Evolutionary conservation across 108 stramenopile genomes (phyloP).

Genomic region (Bacterosira constricta): DNA sequence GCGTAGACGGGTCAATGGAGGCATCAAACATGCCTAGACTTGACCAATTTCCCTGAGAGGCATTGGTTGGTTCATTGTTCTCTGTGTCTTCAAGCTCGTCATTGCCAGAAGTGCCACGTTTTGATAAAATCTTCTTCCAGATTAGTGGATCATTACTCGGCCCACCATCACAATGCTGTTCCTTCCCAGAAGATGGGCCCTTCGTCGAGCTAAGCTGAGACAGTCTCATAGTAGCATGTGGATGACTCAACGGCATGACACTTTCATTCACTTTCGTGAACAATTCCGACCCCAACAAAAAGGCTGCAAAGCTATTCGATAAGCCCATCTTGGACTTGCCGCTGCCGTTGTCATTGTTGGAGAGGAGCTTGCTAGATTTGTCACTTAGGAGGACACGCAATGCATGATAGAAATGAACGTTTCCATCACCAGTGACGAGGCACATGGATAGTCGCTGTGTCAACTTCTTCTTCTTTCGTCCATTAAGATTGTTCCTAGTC

Average conservation of each 20-base stretch:
- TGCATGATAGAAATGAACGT: conserved; percentile 43
- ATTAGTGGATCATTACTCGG: not conserved
- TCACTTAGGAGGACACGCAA: conserved; percentile 21
- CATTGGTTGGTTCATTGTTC: not conserved
- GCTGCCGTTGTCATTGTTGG: not conserved
- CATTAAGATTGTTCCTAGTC: not conserved
- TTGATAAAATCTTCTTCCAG: not conserved
- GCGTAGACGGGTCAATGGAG: conserved; percentile 31
- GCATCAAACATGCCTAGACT: conserved; percentile 36
- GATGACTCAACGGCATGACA: conserved; percentile 31
- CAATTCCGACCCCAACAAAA: conserved; percentile 31
- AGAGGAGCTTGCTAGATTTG: not conserved
- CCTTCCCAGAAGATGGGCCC: no score
- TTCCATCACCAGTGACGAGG: conserved; percentile 41
- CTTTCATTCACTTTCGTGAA: conserved; percentile 18
- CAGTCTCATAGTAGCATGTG: conserved; percentile 19
- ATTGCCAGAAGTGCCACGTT: not conserved
- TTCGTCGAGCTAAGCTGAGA: conserved; percentile 18
- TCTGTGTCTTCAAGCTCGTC: not conserved
- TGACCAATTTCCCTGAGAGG: conserved; percentile 34
- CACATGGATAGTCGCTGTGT: conserved; percentile 33
- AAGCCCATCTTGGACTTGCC: not conserved
- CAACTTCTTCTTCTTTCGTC: conserved; percentile 15
- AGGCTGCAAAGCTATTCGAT: conserved; percentile 34
- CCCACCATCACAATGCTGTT: not conserved